Percentiles rank a stretch among this genome's conserved stretches.
phyloP scores from a whole-genome alignment of 2,329 filamentous ascomycete genomes.

The Venturia pyrina region DNA sequence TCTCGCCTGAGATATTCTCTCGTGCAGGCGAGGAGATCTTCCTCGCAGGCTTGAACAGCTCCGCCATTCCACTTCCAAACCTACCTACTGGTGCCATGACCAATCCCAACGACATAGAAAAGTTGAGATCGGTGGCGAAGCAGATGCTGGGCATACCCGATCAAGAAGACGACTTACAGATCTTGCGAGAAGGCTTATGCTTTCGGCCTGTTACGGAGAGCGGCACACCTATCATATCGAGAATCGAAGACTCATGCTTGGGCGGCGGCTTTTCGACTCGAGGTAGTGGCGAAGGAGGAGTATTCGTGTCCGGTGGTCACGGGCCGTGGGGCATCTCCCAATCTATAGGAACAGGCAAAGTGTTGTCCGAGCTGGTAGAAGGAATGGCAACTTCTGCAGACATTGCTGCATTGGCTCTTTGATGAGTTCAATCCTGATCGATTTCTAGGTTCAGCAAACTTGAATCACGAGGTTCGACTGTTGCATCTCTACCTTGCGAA shows the following conservation, averaged over 20 bases:
- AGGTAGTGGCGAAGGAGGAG: constrained; percentile 44
- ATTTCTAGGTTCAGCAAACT: background rate
- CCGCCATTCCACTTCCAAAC: constrained; percentile 48
- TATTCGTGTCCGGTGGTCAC: constrained; percentile 63
- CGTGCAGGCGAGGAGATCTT: constrained; percentile 60
- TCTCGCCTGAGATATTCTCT: constrained; percentile 63
- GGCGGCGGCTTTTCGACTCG: constrained; percentile 36
- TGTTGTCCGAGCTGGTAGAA: constrained; percentile 60
- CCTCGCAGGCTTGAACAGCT: constrained; percentile 60
- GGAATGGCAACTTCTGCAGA: constrained; percentile 28
- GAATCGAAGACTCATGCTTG: constrained; percentile 47
- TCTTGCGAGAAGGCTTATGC: constrained; percentile 57
- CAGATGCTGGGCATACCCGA: constrained; percentile 35
- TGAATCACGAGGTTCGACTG: background rate
- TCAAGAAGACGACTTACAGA: constrained; percentile 44
- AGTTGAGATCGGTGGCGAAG: constrained; percentile 40
- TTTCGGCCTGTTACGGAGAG: constrained; percentile 59
- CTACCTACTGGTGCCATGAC: constrained; percentile 41
- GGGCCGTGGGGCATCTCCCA: constrained; percentile 56
- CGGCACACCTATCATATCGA: constrained; percentile 53
- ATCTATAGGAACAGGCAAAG: constrained; percentile 56
- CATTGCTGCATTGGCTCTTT: background rate
- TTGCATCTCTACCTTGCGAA: background rate
- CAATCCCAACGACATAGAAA: constrained; percentile 36
- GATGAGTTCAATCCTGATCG: background rate